A percentile compares a stretch with the other conserved stretches of the same genome.
phyloP scores from a whole-genome alignment of 257 asterid genomes.

The Solanum appendiculatum region DNA sequence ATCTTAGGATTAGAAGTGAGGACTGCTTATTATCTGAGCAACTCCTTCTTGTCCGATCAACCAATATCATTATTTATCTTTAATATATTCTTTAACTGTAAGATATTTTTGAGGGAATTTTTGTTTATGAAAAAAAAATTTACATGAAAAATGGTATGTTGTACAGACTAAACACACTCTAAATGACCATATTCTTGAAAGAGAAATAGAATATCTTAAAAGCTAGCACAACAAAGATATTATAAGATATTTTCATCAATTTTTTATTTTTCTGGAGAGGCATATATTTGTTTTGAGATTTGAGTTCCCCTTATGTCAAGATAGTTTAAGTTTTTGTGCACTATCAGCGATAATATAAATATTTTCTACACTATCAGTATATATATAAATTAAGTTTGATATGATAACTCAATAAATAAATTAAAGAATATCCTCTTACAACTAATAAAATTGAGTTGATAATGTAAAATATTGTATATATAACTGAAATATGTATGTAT shows the following conservation, averaged over 20 bases:
- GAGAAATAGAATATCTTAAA: not conserved
- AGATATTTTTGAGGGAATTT: not conserved
- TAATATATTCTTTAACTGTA: not conserved
- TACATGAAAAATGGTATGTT: too few species aligned
- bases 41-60: not conserved
- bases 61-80: not conserved
- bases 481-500: not conserved
- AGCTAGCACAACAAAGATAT: too few species aligned
- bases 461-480: not conserved
- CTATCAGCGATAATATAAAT: not conserved
- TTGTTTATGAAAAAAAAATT: not conserved
- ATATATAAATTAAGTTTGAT: not conserved
- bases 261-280: too few species aligned
- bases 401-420: not conserved
- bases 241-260: too few species aligned
- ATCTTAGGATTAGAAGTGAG: too few species aligned
- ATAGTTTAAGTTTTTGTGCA: not conserved
- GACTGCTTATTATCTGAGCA: too few species aligned
- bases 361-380: not conserved
- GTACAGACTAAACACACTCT: not conserved
- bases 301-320: constrained; percentile 25
- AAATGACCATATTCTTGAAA: too few species aligned
- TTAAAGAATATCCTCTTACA: not conserved
- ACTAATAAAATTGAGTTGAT: not conserved
- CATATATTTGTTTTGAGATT: too few species aligned